Base-by-base conservation (phyloP, 2,329 filamentous ascomycete genomes). In the Elsinoe necatrix region DNA sequence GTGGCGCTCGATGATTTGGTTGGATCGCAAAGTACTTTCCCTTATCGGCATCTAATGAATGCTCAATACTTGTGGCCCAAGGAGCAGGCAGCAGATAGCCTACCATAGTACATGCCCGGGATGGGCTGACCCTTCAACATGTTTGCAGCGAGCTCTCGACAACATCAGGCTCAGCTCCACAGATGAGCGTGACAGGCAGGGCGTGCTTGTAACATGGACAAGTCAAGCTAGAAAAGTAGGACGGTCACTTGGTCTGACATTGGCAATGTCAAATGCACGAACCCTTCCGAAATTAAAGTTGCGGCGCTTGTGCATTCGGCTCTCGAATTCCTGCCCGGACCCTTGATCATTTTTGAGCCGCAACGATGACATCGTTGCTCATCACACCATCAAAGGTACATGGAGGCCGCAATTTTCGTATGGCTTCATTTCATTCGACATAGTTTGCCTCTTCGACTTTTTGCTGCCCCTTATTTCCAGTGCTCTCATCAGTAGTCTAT, bases 11-110 rank as follows among this genome's bases (percentile, higher is more conserved):
- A 66, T 72, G 68, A 25, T 71, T 66, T 14, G 68, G 66, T 54
- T 72, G 68, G 20, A 78, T 72, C 35, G 69, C 71, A 68, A 78
- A 79, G 63, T 79, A 78, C 58, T 77, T 78, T 51, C 69, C 68
- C 64, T 75, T 77, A 37, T 74, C 72, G 31, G 64, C 61, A 59
- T 78, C 72, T 70, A 31, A 12, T 27, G 2, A 8, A 7, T 20
- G 25, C 27, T 31, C 16, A 23, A 34, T 29, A 31, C 11, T 29
- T 29, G 9, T 29, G 9, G 27, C 27, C 27, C 9, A 9, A 29
- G 9, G 27, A 29, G 4, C 27, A 4, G 4, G 29, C 16, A 18
- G 48, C 34, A 35, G 14, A 34, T n/a, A 31, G 54, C 54, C 14
- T 65, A 70, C 69, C 74, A 59, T 67, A 78, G 62, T 76, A 77